These are phyloP conservation scores for Yamadazyma laniorum DNA, from an alignment of 805 yeast species.

Conservation along the genomic window DNA sequence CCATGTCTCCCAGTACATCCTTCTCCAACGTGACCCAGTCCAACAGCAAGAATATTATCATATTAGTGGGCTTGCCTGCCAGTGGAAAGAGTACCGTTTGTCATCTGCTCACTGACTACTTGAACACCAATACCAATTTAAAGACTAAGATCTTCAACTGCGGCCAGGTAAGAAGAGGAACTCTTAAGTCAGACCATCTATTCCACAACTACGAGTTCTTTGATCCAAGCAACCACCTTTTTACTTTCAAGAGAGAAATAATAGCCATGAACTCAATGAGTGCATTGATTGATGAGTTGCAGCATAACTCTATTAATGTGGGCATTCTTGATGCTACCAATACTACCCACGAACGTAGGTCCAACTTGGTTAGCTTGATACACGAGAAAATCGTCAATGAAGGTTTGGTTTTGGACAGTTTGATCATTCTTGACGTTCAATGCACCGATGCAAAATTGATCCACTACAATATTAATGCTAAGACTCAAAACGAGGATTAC, in stretches of 20 bases:
- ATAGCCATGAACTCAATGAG: conserved; percentile 36
- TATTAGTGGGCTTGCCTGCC: conserved; percentile 43
- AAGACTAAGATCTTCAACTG: conserved; percentile 44
- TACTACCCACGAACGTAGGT: conserved; percentile 35
- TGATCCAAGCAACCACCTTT: conserved; percentile 33
- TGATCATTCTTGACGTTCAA: conserved; percentile 58
- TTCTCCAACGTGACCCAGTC: not conserved
- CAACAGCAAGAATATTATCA: conserved; percentile 10
- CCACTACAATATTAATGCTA: conserved; percentile 61
- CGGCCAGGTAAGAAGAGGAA: conserved; percentile 48
- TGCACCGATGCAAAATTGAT: conserved; percentile 53
- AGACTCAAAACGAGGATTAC: conserved; percentile 64
- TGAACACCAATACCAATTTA: conserved; percentile 24
- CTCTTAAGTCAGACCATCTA: conserved; percentile 13
- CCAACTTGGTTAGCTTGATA: conserved; percentile 27
- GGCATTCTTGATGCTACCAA: conserved; percentile 46
- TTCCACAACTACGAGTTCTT: conserved; percentile 37
- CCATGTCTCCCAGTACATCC: conserved; percentile 8
- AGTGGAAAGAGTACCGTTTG: conserved; percentile 41
- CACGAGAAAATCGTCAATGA: conserved; percentile 9
- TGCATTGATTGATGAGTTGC: conserved; percentile 30
- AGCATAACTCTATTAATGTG: conserved; percentile 24
- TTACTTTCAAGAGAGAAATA: conserved; percentile 31
- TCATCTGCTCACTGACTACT: conserved; percentile 28
- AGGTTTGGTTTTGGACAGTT: conserved; percentile 22